phyloP scores from a whole-genome alignment of 2,329 filamentous ascomycete species.

The Xylaria digitata region DNA sequence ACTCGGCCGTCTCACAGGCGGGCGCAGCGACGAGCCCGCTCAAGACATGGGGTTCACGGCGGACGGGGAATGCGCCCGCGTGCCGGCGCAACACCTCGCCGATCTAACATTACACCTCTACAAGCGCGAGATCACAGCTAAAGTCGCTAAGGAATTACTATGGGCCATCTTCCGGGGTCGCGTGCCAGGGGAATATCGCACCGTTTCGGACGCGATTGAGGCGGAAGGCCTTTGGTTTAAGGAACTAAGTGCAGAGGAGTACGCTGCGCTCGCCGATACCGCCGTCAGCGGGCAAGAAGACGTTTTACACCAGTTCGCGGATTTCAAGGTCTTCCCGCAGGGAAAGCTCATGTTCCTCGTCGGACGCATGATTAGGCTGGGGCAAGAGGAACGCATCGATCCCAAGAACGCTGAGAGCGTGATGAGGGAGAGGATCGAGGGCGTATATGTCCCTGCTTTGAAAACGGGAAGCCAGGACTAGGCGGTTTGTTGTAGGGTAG shows the following conservation, averaged over 20 bases:
- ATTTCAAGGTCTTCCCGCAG: conserved; percentile 60
- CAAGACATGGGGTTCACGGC: conserved; percentile 54
- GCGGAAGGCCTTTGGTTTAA: conserved; percentile 65
- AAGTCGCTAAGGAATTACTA: conserved; percentile 69
- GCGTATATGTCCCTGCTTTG: conserved; percentile 43
- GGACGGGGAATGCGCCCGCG: conserved; percentile 59
- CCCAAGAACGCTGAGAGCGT: conserved; percentile 62
- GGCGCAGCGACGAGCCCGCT: conserved; percentile 52
- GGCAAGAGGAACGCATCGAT: conserved; percentile 66
- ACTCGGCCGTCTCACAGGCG: conserved; percentile 73
- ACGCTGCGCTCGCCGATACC: conserved; percentile 58
- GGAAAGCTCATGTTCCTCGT: conserved; percentile 72
- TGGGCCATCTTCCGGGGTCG: conserved; percentile 63
- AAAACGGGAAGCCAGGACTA: not conserved
- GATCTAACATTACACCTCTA: conserved; percentile 63
- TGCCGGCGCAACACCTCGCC: conserved; percentile 61
- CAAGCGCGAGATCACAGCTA: conserved; percentile 63
- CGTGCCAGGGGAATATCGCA: conserved; percentile 52
- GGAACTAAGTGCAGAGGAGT: conserved; percentile 61
- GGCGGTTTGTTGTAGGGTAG: not conserved
- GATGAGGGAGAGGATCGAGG: conserved; percentile 53
- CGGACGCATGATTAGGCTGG: conserved; percentile 67
- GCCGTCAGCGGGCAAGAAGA: conserved; percentile 60
- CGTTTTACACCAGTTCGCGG: conserved; percentile 59
- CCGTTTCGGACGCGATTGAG: conserved; percentile 60